Evolutionary conservation across 2,329 filamentous ascomycete species (phyloP), one percentile per base, ranked within the genome.

Genomic region (Bipolaris cookei): DNA sequence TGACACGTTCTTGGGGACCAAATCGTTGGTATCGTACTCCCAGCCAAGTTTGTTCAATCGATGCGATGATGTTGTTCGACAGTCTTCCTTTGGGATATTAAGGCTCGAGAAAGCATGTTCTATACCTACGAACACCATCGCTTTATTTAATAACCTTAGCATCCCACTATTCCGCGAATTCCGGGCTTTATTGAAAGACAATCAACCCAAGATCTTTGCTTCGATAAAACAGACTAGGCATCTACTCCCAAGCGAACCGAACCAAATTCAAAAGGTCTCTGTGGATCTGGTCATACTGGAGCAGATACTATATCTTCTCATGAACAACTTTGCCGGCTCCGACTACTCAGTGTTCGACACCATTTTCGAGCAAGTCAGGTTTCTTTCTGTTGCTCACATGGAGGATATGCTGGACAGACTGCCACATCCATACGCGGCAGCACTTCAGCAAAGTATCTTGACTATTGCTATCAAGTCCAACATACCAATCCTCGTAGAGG

Each of bases 391-490:
- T 5, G 11, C 38, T 7, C 57, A 60, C 35, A 46, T 56, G 45
- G 32, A 53, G 28, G 20, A 46, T 2, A 37, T 60, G 6, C 16
- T 60, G n/a, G 10, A 60, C 10, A 20, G 41, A 2, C 10, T 56
- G 16, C 57, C 57, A 3, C n/a, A 35, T 6, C 53, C 57, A 5
- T 60, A 53, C 18, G 20, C 44, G 1, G 20, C 37, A 16, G 53
- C 57, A 30, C 37, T 56, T 16, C 37, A 56, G 30, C 57, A 59
- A 46, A 60, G 49, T 34, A 53, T 60, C 18, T 35, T 56, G 8
- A 60, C 53, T 7, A 56, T 60, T 20, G 48, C 57, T 3, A 60
- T 60, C 38, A 53, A 56, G n/a, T 45, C 39, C 23, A 51, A 51
- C 20, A 38, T 51, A 41, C 18, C 45, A 18, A 8, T 2, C 4